Evolutionary conservation across 345 rosid genomes (phyloP), one percentile per base, ranked within the genome.

Genomic region (Raphanus sativus): DNA sequence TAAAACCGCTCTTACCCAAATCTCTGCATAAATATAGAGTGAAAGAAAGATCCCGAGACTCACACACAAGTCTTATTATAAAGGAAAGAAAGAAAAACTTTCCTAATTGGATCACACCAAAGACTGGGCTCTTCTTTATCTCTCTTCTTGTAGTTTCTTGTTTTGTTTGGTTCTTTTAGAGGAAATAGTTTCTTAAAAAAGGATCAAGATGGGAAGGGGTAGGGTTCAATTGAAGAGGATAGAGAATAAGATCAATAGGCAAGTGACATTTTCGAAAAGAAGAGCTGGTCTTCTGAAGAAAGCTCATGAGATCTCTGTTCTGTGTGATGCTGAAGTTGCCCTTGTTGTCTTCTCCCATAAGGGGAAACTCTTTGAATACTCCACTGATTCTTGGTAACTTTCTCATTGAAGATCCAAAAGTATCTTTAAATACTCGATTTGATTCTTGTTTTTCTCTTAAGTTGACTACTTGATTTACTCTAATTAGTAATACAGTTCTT

Each of bases 221-320:
- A 86, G 91, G 88, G 94, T 89, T 89, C 91, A 89, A 84, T 38
- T 89, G 87, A 89, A 85, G 90, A 85, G 91, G 77, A 88, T 90
- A 62, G 94, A 89, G 85, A 89, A 89, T 85, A 89, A 87, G 85
- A 89, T 89, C 21, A 50, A 50, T 50, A 50, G 55, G n/a, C 55
- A 50, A 50, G 55, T 50, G 55, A 50, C 55, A 50, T 50, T 50
- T 16, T 50, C 55, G 21, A 50, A 50, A 50, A 50, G 55, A 50
- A 50, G 55, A 50, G 55, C 55, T 50, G 55, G 55, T 50, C 55
- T 50, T 50, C 21, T 50, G 55, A 50, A 50, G 55, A 50, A 50
- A 15, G 55, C 55, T 50, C 55, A 50, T 15, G 55, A 50, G 55
- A 50, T 50, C 55, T 50, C 55, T 50, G 55, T 50, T 50, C 55